Evolutionary conservation across 371 early-diverging fungal genomes (phyloP).

Genomic region (Gilbertella persicaria): DNA sequence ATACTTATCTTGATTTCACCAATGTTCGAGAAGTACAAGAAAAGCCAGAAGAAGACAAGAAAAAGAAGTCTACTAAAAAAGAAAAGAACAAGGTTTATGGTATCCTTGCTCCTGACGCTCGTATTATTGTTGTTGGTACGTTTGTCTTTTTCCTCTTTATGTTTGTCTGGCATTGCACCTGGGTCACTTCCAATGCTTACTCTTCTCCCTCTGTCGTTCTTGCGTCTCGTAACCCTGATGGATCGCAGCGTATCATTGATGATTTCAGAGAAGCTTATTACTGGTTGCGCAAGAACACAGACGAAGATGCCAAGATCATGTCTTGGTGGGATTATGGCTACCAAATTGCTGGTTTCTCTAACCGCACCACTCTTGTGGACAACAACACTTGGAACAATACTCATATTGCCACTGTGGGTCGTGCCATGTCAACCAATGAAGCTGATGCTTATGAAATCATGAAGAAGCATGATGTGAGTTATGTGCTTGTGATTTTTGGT

Average conservation of each 20-base stretch:
- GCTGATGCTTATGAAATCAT: conserved; percentile 90
- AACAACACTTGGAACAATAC: conserved; percentile 99
- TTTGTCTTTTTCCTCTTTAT: conserved; percentile 69
- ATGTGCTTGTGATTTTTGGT: conserved; percentile 96
- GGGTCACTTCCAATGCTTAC: conserved; percentile 97
- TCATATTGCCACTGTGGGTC: conserved; percentile 98
- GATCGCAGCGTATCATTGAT: conserved; percentile 94
- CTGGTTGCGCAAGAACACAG: conserved; percentile 97
- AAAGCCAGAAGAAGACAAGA: conserved; percentile 5
- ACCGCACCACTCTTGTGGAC: conserved; percentile 96
- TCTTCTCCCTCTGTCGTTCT: conserved; percentile 99
- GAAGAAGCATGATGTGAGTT: conserved; percentile 92
- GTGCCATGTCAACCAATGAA: conserved; percentile 91
- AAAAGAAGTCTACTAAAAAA: conserved; percentile 12
- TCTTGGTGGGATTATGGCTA: conserved; percentile 99
- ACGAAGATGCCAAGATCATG: conserved; percentile 91
- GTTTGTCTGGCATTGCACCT: conserved; percentile 97
- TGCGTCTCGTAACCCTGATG: conserved; percentile 84
- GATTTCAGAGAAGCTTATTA: conserved; percentile 99
- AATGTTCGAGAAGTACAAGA: conserved; percentile 2
- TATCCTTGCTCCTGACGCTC: conserved; percentile 45
- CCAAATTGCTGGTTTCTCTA: conserved; percentile 99
- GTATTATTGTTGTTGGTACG: conserved; percentile 53
- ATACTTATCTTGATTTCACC: conserved; percentile 67
- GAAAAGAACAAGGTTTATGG: conserved; percentile 26